phyloP scores from a whole-genome alignment of 495 filamentous ascomycete species.

The Cetradonia linearis region DNA sequence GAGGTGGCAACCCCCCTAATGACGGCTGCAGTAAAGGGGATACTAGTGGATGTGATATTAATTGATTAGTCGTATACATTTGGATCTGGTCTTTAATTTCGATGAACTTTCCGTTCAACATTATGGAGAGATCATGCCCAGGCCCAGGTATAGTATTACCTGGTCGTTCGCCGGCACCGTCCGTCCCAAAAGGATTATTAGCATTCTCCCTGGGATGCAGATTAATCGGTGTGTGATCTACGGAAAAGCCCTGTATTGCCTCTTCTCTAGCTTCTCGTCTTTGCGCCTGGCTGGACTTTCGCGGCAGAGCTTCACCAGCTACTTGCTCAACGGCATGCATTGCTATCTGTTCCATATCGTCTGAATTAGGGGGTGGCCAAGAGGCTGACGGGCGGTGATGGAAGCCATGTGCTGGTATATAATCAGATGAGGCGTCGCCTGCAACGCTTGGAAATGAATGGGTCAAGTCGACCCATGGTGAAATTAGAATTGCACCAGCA shows the following conservation, averaged over 20 bases:
- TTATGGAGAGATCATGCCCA: constrained; percentile 44
- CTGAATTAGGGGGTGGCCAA: constrained; percentile 84
- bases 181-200: constrained; percentile 18
- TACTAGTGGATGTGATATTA: constrained; percentile 78
- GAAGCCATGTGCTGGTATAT: constrained; percentile 80
- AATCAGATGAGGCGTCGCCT: constrained; percentile 62
- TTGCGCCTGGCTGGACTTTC: constrained; percentile 27
- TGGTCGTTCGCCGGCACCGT: constrained; percentile 16
- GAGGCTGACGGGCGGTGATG: constrained; percentile 69
- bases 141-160: constrained; percentile 32
- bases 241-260: constrained; percentile 35
- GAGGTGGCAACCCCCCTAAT: constrained; percentile 76
- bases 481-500: constrained; percentile 81
- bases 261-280: constrained; percentile 25
- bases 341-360: constrained; percentile 43
- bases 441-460: constrained; percentile 89
- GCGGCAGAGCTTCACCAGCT: constrained; percentile 28
- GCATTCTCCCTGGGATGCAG: constrained; percentile 23
- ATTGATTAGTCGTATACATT: constrained; percentile 82
- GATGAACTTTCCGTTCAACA: constrained; percentile 58
- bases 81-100: constrained; percentile 88
- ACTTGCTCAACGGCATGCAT: constrained; percentile 32
- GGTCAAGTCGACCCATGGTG: constrained; percentile 87
- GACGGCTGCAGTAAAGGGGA: constrained; percentile 79
- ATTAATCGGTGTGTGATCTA: constrained; percentile 22